Evolutionary conservation across 495 filamentous ascomycete species (phyloP).

Genomic region (Staphylotrichum tortipilum): DNA sequence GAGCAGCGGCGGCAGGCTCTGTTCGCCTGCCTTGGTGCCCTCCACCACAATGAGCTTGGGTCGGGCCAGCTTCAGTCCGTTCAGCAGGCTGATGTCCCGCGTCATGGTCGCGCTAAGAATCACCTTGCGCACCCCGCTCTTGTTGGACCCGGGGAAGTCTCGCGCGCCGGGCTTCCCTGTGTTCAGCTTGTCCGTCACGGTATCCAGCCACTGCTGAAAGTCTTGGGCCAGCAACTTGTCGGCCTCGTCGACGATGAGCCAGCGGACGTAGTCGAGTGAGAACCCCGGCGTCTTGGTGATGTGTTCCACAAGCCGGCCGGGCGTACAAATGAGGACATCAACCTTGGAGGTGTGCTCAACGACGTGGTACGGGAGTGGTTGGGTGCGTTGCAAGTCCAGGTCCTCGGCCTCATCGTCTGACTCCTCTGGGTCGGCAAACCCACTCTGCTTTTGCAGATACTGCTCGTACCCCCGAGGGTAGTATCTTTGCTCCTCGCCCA

Average conservation of each 20-base stretch:
- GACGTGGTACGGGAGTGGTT: conserved; percentile 51
- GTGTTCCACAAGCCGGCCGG: conserved; percentile 87
- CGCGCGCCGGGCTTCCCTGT: conserved; percentile 27
- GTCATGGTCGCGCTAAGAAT: conserved; percentile 93
- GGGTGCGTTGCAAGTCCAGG: conserved; percentile 4
- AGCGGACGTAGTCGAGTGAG: conserved; percentile 61
- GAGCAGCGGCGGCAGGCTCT: conserved; percentile 61
- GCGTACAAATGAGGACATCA: conserved; percentile 86
- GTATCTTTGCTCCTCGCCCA: conserved; percentile 49
- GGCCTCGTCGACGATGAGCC: conserved; percentile 89
- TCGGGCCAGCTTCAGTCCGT: conserved; percentile 58
- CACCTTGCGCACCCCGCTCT: conserved; percentile 55
- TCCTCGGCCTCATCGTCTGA: conserved; percentile 14
- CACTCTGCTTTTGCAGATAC: conserved; percentile 13
- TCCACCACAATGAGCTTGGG: conserved; percentile 73
- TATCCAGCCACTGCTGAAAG: conserved; percentile 83
- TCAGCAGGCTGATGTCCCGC: conserved; percentile 70
- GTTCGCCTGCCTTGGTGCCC: conserved; percentile 30
- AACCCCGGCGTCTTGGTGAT: conserved; percentile 76
- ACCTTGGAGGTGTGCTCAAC: conserved; percentile 57
- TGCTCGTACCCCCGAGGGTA: conserved; percentile 26
- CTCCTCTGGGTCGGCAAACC: conserved; percentile 14
- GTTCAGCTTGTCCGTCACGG: conserved; percentile 56
- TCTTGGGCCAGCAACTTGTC: conserved; percentile 85
- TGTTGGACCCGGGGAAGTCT: conserved; percentile 42